Base-by-base conservation (phyloP, 345 rosid genomes). In the Salix udensis region DNA sequence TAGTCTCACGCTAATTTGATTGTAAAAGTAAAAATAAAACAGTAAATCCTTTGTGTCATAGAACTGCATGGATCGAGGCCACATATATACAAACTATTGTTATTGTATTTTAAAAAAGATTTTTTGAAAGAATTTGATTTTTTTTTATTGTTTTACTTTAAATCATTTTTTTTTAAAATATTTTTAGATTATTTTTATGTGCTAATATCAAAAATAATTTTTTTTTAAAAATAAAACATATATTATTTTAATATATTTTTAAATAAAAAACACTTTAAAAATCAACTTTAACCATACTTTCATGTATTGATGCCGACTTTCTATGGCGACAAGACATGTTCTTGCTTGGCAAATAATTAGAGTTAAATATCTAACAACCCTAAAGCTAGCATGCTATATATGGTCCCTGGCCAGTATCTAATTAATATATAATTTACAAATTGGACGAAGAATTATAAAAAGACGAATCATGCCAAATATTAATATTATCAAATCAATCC, bases 351-450 rank as follows among this genome's bases (percentile, higher is more conserved):
- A 67, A 68, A 70, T 61, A 76, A 76, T 68, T 73, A 60, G 50
- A 68, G 74, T 44, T 75, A 82, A 40, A 81, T 79, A 75, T 72
- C 81, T 62, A 83, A 72, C 85, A 68, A 77, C 80, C 66, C 53
- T 26, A 62, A 71, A 69, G 65, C 76, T 48, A 71, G 23, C 61
- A 19, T 73, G 28, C 30, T 36, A 16, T 34, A 37, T 37, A 76
- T 77, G 84, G 85, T 77, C 82, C 81, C 77, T 9, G 19, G 23
- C 34, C n/a, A 15, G 75, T 36, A 4, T 24, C 18, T 26, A 66
- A 1, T 31, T 26, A 66, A 2, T 31, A 60, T 1, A 24, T 24
- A 74, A 46, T 30, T 73, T 42, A 7, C 44, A 50, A 4, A 46
- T 42, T 23, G 5, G 13, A 53, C 10, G 52, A 67, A 40, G 48